These are phyloP conservation scores for Akanthomyces uredinophilus DNA, from an alignment of 2,329 filamentous ascomycete species.

Conservation along the genomic window DNA sequence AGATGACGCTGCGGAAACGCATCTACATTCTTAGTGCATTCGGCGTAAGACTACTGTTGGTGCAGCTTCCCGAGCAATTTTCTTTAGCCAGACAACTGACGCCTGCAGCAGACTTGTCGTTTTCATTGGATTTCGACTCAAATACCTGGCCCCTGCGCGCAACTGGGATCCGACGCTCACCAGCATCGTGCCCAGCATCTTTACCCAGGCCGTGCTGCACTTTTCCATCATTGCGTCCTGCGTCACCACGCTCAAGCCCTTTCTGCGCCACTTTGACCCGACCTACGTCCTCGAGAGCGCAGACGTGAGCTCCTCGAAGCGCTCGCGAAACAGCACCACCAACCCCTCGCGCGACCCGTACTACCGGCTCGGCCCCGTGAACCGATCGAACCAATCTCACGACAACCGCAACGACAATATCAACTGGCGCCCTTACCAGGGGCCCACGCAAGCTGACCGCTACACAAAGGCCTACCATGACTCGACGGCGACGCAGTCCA, in stretches of 20 bases:
- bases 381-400: not conserved
- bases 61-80: not conserved
- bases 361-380: constrained; percentile 14
- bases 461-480: constrained; percentile 1
- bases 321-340: not conserved
- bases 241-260: constrained; percentile 13
- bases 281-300: constrained; percentile 15
- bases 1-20: constrained; percentile 12
- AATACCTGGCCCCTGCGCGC: not conserved
- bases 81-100: not conserved
- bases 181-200: constrained; percentile 3
- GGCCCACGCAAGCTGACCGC: not conserved
- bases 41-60: constrained; percentile 5
- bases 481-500: not conserved
- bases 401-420: constrained; percentile 2
- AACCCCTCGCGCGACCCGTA: constrained; percentile 9
- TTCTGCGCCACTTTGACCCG: constrained; percentile 16
- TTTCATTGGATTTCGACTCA: constrained; percentile 1
- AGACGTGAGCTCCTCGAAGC: constrained; percentile 8
- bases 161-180: constrained; percentile 5
- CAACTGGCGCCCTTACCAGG: constrained; percentile 11
- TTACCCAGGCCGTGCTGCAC: constrained; percentile 7
- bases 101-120: not conserved
- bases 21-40: constrained; percentile 11
- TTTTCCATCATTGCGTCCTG: constrained; percentile 14